phyloP scores from a whole-genome alignment of 345 rosid genomes.

The Moringa oleifera region DNA sequence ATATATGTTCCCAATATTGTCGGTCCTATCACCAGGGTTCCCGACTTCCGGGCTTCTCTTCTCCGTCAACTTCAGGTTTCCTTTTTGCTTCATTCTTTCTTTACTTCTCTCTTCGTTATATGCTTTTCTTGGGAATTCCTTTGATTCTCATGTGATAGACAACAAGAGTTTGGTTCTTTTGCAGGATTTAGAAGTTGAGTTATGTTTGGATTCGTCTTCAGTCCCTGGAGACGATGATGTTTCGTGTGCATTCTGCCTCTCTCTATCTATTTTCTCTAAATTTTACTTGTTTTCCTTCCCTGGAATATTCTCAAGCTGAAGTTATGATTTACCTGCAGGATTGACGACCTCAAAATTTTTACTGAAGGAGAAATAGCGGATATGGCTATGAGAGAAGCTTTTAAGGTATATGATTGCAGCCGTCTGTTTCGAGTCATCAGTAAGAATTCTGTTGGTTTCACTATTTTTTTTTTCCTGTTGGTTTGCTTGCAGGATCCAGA shows the following conservation, averaged over 20 bases:
- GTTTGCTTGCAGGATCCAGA: slow-evolving; percentile 16
- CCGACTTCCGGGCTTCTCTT: slow-evolving; percentile 22
- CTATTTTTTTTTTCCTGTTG: slow-evolving; percentile 1
- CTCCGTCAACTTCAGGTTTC: slow-evolving; percentile 11
- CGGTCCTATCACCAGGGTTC: slow-evolving; percentile 12
- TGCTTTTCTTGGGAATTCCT: background rate
- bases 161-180: background rate
- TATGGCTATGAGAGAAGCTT: slow-evolving; percentile 33
- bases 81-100: background rate
- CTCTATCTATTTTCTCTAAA: background rate
- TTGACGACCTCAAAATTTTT: slow-evolving; percentile 21
- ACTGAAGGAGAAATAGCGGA: slow-evolving; percentile 28
- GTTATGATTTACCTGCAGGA: slow-evolving; percentile 15
- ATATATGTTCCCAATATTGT: slow-evolving; percentile 24
- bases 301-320: background rate
- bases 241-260: slow-evolving; percentile 17
- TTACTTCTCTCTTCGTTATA: background rate
- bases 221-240: slow-evolving; percentile 17
- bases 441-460: background rate
- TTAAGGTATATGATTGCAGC: slow-evolving; percentile 3
- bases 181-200: slow-evolving; percentile 22
- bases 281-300: background rate
- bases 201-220: slow-evolving; percentile 18
- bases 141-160: background rate
- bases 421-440: background rate